phyloP scores from a whole-genome alignment of 2,329 filamentous ascomycete genomes.

The Stachybotrys echinatus region DNA sequence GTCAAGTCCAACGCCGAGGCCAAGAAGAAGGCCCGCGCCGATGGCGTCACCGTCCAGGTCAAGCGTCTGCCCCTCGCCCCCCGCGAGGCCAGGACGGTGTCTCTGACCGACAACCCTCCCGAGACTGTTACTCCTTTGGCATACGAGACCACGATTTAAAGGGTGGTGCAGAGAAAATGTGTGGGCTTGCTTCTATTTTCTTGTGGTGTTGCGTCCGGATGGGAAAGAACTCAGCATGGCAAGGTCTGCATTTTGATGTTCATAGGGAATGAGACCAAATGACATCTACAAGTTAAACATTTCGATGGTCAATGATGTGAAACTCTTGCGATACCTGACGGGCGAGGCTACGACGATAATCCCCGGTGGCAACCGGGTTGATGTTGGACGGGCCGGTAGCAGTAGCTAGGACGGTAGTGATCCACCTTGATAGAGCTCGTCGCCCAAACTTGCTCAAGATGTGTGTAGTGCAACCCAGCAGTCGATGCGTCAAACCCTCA shows the following conservation, averaged over 20 bases:
- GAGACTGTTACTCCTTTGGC: constrained; percentile 88
- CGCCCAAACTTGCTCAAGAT: too few relatives aligned
- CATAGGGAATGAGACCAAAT: constrained; percentile 32
- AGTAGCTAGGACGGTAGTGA: too few relatives aligned
- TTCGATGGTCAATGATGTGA: too few relatives aligned
- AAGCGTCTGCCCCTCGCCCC: constrained; percentile 85
- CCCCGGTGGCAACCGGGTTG: too few relatives aligned
- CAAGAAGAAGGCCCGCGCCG: constrained; percentile 88
- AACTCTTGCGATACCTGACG: too few relatives aligned
- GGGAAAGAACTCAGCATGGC: constrained; percentile 38
- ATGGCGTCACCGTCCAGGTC: constrained; percentile 81
- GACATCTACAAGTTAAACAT: constrained; percentile 21
- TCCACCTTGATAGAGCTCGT: too few relatives aligned
- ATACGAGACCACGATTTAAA: constrained; percentile 98
- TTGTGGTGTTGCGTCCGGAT: constrained; percentile 37
- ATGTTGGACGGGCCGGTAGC: too few relatives aligned
- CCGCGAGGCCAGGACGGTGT: constrained; percentile 75
- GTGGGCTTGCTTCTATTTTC: constrained; percentile 32
- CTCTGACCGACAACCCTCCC: constrained; percentile 74
- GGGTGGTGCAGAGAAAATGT: constrained; percentile 15
- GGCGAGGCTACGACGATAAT: too few relatives aligned
- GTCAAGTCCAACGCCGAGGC: constrained; percentile 94
- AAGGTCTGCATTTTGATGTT: constrained; percentile 36
- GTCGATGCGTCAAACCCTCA: too few relatives aligned
- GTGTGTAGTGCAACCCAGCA: too few relatives aligned